Base-by-base conservation (phyloP, 345 rosid species). In the Camelina laxa region DNA sequence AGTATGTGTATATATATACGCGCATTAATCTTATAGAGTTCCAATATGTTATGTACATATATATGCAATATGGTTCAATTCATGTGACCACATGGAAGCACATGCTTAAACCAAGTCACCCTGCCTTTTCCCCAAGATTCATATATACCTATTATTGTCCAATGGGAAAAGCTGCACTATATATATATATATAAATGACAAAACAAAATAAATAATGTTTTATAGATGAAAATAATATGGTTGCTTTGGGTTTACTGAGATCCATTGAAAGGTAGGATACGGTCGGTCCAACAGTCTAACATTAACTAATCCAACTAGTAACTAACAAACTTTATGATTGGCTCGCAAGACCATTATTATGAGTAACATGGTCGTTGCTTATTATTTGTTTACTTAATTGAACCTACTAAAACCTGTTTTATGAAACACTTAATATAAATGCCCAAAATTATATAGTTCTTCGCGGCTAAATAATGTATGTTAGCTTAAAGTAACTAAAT, bases 61-160 rank as follows among this genome's bases (percentile, higher is more conserved):
- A 16, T 67, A 47, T 63, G 70, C 53, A 49, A 41, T 50, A 77
- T 59, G 66, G 73, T 66, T 59, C 48, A 57, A 19, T 70, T 77
- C 81, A 78, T 67, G 81, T 72, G 81, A 53, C 73, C 81, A 78
- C 81, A 78, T 78, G 81, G 72, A 65, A 60, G 69, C 69, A 78
- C 81, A 72, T 72, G 73, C n/a, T 58, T 45, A 41, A 51, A 57
- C 57, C 64, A 72, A 48, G 47, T 39, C 61, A 64, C 48, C n/a
- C 36, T 33, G 7, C 9, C 7, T 39, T 45, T 50, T 70, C 30
- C 22, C 20, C 41, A 55, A 77, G 56, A 77, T 77, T 65, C 63
- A 75, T 61, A 51, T 42, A 65, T 50, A 56, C 47, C 73, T 55
- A 55, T 57, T 70, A 64, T 77, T 65, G 80, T 47, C 63, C 61